Conservation (phyloP, 2,329 filamentous ascomycete genomes). For the Apiospora pterosperma region DNA sequence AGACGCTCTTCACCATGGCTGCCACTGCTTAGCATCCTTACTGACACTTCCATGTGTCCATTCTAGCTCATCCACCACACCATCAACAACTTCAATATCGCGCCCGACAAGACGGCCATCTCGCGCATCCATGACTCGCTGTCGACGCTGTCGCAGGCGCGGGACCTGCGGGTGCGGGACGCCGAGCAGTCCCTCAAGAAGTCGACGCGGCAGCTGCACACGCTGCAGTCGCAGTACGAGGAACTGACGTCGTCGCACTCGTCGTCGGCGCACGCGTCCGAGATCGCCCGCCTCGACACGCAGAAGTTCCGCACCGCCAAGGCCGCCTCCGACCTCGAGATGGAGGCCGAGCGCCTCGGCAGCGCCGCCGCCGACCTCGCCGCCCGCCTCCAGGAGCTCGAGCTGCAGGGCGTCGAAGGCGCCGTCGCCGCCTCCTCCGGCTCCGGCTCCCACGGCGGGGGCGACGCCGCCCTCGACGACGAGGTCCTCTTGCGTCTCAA, state of each 20-base stretch:
- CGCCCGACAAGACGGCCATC: conserved; percentile 80
- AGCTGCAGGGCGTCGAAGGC: conserved; percentile 83
- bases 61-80: conserved; percentile 79
- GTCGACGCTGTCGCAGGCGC: conserved; percentile 77
- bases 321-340: conserved; percentile 81
- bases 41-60: background rate
- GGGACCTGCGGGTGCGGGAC: conserved; percentile 71
- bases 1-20: background rate
- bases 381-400: conserved; percentile 74
- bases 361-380: conserved; percentile 73
- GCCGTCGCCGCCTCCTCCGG: conserved; percentile 20
- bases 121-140: conserved; percentile 82
- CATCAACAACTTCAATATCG: conserved; percentile 91
- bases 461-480: conserved; percentile 52
- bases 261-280: conserved; percentile 72
- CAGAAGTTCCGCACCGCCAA: conserved; percentile 96
- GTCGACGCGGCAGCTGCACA: conserved; percentile 72
- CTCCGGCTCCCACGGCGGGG: conserved; percentile 26
- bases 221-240: conserved; percentile 70
- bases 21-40: conserved; percentile 2
- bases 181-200: conserved; percentile 66
- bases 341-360: conserved; percentile 89
- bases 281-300: conserved; percentile 84
- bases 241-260: conserved; percentile 75
- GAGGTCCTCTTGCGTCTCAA: conserved; percentile 74